Evolutionary conservation across 768 basidiomycete genomes (phyloP), one percentile per base, ranked within the genome.

Genomic region (Jaapia argillacea): DNA sequence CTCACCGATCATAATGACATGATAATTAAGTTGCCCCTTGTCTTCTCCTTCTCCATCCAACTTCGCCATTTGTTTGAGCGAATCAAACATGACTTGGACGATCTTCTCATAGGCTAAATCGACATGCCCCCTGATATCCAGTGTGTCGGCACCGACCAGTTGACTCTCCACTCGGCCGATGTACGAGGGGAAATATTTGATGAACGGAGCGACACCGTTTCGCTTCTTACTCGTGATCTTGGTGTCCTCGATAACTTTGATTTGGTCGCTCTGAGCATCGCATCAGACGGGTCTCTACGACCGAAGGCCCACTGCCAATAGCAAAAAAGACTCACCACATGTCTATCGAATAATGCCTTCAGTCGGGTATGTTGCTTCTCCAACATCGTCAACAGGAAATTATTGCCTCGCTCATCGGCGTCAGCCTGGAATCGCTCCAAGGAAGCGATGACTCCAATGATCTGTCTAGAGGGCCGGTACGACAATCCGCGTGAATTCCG

Each of bases 1-100:
- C n/a, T n/a, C n/a, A 93, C 94, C 94, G 45, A 97, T 85, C 47
- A 98, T 70, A 54, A 94, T 84, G 51, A 97, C 89, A 57, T 96
- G 91, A 51, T 90, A 96, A 60, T 97, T 97, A 42, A 98, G 72
- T 56, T 94, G 91, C 0, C 92, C 92, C 62, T 98, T 98, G 60
- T 92, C 93, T 56, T 98, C 94, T 0, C 78, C 85, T 44, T 88
- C 89, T 0, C 89, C 87, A 45, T 92, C 85, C 71, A 94, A 66
- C 60, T 96, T 98, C 7, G 93, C 94, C 77, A 98, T 89, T 48
- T 93, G 91, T 62, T 91, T 92, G 48, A 98, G 61, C 12, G 79
- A 84, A 36, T 90, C 92, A 55, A 98, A 93, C 77, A 98, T 96
- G 35, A 81, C 70, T 48, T 84, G 79, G 27, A 91, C 85, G 35